phyloP scores from a whole-genome alignment of 805 yeast species.

The Teunomyces gatunensis region DNA sequence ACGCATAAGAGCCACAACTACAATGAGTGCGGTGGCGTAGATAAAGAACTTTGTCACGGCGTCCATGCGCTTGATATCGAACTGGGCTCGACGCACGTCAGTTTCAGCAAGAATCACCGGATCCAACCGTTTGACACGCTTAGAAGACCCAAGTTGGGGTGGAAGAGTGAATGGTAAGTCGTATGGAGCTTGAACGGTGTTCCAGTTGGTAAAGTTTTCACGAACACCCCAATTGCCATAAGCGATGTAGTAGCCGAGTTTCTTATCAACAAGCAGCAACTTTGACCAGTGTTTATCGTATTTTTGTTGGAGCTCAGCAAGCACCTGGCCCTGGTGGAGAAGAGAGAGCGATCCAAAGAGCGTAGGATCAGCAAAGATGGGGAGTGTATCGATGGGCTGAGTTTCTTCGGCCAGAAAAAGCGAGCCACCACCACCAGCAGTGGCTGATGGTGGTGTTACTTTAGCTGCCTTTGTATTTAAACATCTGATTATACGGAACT shows the following conservation, averaged over 20 bases:
- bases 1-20: slow-evolving; percentile 51
- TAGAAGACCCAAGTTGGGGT: slow-evolving; percentile 19
- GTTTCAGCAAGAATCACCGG: slow-evolving; percentile 44
- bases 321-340: slow-evolving; percentile 56
- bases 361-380: slow-evolving; percentile 39
- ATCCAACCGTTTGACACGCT: slow-evolving; percentile 32
- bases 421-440: slow-evolving; percentile 11
- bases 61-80: slow-evolving; percentile 52
- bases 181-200: slow-evolving; percentile 45
- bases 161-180: slow-evolving; percentile 60
- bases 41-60: slow-evolving; percentile 55
- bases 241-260: slow-evolving; percentile 57
- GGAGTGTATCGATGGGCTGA: slow-evolving; percentile 47
- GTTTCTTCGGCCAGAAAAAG: slow-evolving; percentile 38
- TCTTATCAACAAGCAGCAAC: slow-evolving; percentile 48
- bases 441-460: background rate
- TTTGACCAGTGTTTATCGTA: slow-evolving; percentile 56
- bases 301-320: slow-evolving; percentile 49
- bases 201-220: slow-evolving; percentile 50
- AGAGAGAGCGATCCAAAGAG: slow-evolving; percentile 34
- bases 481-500: too few species aligned
- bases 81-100: slow-evolving; percentile 42
- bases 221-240: slow-evolving; percentile 76
- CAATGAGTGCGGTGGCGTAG: slow-evolving; percentile 46
- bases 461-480: too few species aligned